Conservation (phyloP, 1,139 yeast genomes). For the Debaryomycetaceae sp. region DNA sequence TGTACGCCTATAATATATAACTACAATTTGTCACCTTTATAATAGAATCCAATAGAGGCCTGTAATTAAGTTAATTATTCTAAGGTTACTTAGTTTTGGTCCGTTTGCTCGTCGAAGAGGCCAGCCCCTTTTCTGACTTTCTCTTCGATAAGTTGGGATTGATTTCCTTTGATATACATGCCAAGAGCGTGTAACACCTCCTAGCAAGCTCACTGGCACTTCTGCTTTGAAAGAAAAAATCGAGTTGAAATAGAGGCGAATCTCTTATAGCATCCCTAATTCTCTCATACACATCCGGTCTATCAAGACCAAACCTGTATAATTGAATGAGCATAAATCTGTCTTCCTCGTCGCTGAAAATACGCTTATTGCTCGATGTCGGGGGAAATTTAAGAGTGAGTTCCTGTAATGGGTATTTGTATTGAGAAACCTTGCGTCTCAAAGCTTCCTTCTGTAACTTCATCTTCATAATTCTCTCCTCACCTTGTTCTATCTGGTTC, state of each 20-base stretch:
- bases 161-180: constrained; percentile 62
- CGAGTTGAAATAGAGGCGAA: constrained; percentile 63
- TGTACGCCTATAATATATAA: too few relatives aligned
- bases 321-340: constrained; percentile 63
- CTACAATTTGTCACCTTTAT: too few relatives aligned
- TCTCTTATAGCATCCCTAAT: constrained; percentile 59
- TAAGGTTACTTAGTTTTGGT: constrained; percentile 4
- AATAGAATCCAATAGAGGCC: too few relatives aligned
- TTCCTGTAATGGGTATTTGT: constrained; percentile 63
- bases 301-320: constrained; percentile 63
- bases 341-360: constrained; percentile 73
- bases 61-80: too few relatives aligned
- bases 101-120: constrained; percentile 9
- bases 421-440: constrained; percentile 59
- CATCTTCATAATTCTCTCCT: constrained; percentile 57
- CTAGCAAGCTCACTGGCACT: constrained; percentile 62
- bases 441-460: constrained; percentile 65
- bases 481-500: constrained; percentile 70
- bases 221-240: constrained; percentile 69
- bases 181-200: constrained; percentile 63
- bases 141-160: constrained; percentile 16
- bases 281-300: constrained; percentile 60
- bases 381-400: constrained; percentile 60
- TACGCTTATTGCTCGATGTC: constrained; percentile 50
- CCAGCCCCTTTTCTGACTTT: constrained; percentile 12